These are phyloP conservation scores for Cochlearia excelsa DNA, from an alignment of 345 rosid species.

Conservation along the genomic window DNA sequence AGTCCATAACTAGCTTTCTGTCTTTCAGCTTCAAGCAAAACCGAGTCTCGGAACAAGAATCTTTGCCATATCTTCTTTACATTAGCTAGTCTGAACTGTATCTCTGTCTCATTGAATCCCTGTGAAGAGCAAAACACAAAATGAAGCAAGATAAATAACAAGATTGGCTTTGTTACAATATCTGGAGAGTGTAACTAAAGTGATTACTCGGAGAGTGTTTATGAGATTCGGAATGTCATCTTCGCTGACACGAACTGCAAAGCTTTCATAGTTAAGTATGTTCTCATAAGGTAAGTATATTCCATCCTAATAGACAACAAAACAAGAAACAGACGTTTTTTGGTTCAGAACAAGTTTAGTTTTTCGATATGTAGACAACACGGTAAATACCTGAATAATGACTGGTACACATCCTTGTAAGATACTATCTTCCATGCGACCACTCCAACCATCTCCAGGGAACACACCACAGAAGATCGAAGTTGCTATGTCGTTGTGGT, in stretches of 20 bases:
- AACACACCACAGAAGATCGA: constrained; percentile 89
- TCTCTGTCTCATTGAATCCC: constrained; percentile 76
- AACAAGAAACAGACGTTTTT: background rate
- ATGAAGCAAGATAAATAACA: constrained; percentile 9
- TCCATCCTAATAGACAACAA: constrained; percentile 60
- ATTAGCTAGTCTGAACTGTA: constrained; percentile 57
- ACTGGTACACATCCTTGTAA: constrained; percentile 98
- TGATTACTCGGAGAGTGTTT: constrained; percentile 74
- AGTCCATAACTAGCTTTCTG: constrained; percentile 49
- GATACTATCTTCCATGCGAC: constrained; percentile 96
- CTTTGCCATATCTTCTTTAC: constrained; percentile 87
- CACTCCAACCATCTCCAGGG: constrained; percentile 99
- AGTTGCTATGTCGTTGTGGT: constrained; percentile 67
- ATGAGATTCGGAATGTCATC: constrained; percentile 87
- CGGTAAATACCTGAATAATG: constrained; percentile 62
- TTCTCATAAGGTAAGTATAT: constrained; percentile 93
- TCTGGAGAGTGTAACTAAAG: background rate
- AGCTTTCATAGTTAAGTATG: constrained; percentile 88
- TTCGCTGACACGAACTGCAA: constrained; percentile 77
- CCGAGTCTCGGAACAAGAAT: constrained; percentile 72
- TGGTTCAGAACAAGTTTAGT: background rate
- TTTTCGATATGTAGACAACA: background rate
- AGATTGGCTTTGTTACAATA: constrained; percentile 2
- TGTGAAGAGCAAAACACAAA: constrained; percentile 21
- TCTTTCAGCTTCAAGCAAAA: constrained; percentile 86